A percentile compares a stretch with the other conserved stretches of the same genome.
Conservation (phyloP, 345 rosid species). For the Eucalyptus pauciflora region DNA sequence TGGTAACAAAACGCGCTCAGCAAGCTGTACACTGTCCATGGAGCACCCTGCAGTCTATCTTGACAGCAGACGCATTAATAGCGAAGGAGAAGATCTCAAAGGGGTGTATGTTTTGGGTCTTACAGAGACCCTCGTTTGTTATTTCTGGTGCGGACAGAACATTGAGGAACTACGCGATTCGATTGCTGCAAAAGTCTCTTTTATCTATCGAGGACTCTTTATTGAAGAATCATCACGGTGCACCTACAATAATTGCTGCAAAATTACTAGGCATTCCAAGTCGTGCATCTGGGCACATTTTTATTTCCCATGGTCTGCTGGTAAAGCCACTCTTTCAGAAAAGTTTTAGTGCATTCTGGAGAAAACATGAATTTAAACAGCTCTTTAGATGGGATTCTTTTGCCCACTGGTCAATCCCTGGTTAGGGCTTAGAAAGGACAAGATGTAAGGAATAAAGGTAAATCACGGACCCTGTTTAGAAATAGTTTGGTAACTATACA, state of each 20-base stretch:
- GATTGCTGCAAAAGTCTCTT: slow-evolving; percentile 58
- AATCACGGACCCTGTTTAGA: too few species aligned
- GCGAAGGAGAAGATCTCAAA: slow-evolving; percentile 15
- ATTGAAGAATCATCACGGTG: slow-evolving; percentile 22
- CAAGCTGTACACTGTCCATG: slow-evolving; percentile 81
- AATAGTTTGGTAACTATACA: too few species aligned
- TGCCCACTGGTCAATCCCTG: slow-evolving; percentile 39
- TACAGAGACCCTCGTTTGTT: slow-evolving; percentile 80
- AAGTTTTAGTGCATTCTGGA: slow-evolving; percentile 49
- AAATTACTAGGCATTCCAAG: slow-evolving; percentile 36
- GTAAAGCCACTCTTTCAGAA: slow-evolving; percentile 67
- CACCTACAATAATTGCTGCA: slow-evolving; percentile 61
- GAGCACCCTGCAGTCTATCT: slow-evolving; percentile 82
- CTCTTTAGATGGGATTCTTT: slow-evolving; percentile 65
- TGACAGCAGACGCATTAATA: slow-evolving; percentile 40
- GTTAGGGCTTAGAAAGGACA: slow-evolving; percentile 33
- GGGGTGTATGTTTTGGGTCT: slow-evolving; percentile 61
- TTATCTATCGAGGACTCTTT: slow-evolving; percentile 24
- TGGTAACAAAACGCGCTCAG: slow-evolving; percentile 64
- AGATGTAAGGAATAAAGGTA: slow-evolving; percentile 17
- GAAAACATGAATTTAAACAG: slow-evolving; percentile 35
- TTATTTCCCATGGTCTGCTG: slow-evolving; percentile 63
- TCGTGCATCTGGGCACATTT: slow-evolving; percentile 35
- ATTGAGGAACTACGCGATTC: slow-evolving; percentile 46
- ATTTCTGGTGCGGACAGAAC: slow-evolving; percentile 69